Evolutionary conservation across 2,329 filamentous ascomycete species (phyloP).

Genomic region (Sarocladium kiliense): DNA sequence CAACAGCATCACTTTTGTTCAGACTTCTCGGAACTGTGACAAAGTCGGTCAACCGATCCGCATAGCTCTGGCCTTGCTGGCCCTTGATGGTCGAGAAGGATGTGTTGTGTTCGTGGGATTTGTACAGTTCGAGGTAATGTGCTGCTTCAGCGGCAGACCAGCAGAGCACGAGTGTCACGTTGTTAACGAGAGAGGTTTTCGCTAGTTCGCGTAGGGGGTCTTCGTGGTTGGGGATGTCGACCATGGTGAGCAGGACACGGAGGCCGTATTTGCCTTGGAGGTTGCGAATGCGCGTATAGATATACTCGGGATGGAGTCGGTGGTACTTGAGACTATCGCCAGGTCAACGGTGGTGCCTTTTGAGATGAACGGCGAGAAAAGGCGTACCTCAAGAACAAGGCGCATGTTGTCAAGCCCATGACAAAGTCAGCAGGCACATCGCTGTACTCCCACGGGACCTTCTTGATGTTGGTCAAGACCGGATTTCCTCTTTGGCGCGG

Average conservation of each 20-base stretch:
- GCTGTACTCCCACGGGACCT: constrained; percentile 90
- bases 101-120: constrained; percentile 79
- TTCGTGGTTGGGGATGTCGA: constrained; percentile 93
- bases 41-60: constrained; percentile 85
- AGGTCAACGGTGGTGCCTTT: too few relatives aligned
- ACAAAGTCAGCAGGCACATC: constrained; percentile 96
- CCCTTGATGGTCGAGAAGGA: constrained; percentile 75
- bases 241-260: constrained; percentile 81
- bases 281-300: constrained; percentile 85
- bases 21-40: constrained; percentile 84
- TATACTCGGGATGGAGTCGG: constrained; percentile 93
- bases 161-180: constrained; percentile 85
- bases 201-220: constrained; percentile 83
- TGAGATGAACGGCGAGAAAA: too few relatives aligned
- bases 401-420: constrained; percentile 80
- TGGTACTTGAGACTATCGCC: constrained; percentile 82
- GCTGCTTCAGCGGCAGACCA: constrained; percentile 94
- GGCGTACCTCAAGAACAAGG: constrained; percentile 73
- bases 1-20: constrained; percentile 92
- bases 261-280: constrained; percentile 83
- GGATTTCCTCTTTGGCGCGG: constrained; percentile 94
- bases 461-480: constrained; percentile 75
- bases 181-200: constrained; percentile 89
- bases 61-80: constrained; percentile 76
- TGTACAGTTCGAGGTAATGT: constrained; percentile 91